Percentiles rank a stretch among this genome's conserved stretches.
Evolutionary conservation across 2,329 filamentous ascomycete genomes (phyloP).

Genomic region (Cladorrhinum sp.): DNA sequence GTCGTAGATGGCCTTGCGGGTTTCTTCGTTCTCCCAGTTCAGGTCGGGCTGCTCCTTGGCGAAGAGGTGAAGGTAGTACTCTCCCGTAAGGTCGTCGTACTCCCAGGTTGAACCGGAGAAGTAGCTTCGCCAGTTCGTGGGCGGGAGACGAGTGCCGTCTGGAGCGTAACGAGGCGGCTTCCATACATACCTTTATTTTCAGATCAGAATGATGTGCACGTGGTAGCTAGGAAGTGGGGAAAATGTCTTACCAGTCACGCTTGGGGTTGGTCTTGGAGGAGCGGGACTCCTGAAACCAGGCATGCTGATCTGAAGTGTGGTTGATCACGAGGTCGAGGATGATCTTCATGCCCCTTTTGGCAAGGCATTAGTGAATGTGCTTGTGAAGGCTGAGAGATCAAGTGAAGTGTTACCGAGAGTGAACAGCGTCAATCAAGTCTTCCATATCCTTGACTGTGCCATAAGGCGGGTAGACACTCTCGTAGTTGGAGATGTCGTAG

Average conservation of each 20-base stretch:
- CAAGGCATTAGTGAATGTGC: neutral
- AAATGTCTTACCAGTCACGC: constrained; percentile 60
- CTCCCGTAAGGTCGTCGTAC: constrained; percentile 67
- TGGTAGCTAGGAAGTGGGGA: neutral
- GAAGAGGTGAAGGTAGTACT: constrained; percentile 78
- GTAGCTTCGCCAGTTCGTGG: constrained; percentile 70
- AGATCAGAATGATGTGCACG: neutral
- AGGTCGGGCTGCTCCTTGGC: constrained; percentile 74
- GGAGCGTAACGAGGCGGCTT: constrained; percentile 41
- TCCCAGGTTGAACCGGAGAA: constrained; percentile 64
- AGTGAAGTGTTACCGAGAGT: constrained; percentile 36
- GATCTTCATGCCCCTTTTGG: constrained; percentile 59
- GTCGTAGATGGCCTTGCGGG: constrained; percentile 67
- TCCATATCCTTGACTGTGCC: constrained; percentile 66
- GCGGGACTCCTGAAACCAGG: constrained; percentile 67
- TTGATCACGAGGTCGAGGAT: constrained; percentile 77
- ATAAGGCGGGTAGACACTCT: constrained; percentile 51
- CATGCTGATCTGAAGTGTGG: constrained; percentile 69
- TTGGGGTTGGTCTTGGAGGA: constrained; percentile 60
- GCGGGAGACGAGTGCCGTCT: constrained; percentile 62
- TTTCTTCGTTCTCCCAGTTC: constrained; percentile 75
- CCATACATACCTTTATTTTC: constrained; percentile 33
- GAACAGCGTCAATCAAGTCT: constrained; percentile 54
- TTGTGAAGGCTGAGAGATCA: no score
- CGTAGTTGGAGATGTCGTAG: constrained; percentile 66